phyloP scores from a whole-genome alignment of 805 yeast species.

The Candida pini region DNA sequence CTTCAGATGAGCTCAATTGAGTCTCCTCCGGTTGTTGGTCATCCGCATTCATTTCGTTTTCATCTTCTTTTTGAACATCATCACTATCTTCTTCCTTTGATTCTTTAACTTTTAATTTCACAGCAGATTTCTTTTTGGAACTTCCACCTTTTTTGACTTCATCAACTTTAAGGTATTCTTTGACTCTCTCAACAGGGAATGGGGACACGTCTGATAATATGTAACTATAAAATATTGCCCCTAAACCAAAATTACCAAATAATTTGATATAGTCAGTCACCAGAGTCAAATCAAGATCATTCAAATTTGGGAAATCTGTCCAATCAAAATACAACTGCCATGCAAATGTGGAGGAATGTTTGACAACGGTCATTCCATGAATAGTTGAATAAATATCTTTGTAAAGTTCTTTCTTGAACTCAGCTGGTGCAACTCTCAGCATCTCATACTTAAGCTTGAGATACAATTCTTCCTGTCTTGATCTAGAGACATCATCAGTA shows the following conservation, averaged over 20 bases:
- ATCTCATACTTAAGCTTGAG: slow-evolving; percentile 52
- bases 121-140: slow-evolving; percentile 9
- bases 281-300: slow-evolving; percentile 40
- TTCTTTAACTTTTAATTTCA: slow-evolving; percentile 12
- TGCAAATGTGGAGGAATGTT: slow-evolving; percentile 53
- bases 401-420: slow-evolving; percentile 33
- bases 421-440: slow-evolving; percentile 46
- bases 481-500: slow-evolving; percentile 54
- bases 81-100: slow-evolving; percentile 6
- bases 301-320: slow-evolving; percentile 48
- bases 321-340: slow-evolving; percentile 77
- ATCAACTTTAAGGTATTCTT: slow-evolving; percentile 17
- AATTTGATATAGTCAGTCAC: slow-evolving; percentile 46
- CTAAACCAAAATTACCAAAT: slow-evolving; percentile 57
- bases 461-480: slow-evolving; percentile 51
- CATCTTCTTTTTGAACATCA: slow-evolving; percentile 19
- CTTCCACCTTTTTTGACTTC: slow-evolving; percentile 1
- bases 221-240: slow-evolving; percentile 55
- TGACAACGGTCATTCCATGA: slow-evolving; percentile 68
- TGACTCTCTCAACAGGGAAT: slow-evolving; percentile 34
- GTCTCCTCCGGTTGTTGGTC: slow-evolving; percentile 9
- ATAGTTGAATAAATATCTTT: slow-evolving; percentile 48
- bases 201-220: slow-evolving; percentile 64
- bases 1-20: slow-evolving; percentile 30
- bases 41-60: slow-evolving; percentile 9